phyloP scores from a whole-genome alignment of 1,284 basidiomycete genomes.

The Melampsora occidentalis region DNA sequence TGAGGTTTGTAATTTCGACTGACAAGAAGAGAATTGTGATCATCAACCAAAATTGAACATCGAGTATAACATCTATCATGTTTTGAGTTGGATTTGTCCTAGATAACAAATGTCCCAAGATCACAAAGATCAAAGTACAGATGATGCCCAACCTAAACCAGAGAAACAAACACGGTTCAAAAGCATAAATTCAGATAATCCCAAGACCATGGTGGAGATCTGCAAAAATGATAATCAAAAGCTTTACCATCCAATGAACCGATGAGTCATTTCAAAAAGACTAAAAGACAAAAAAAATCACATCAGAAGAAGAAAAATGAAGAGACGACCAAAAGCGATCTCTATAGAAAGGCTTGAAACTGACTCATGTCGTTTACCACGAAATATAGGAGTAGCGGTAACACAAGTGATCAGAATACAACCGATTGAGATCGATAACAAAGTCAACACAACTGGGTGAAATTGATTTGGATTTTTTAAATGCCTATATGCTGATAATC shows the following conservation, averaged over 20 bases:
- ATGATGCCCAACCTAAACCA: constrained; percentile 29
- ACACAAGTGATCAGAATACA: constrained; percentile 22
- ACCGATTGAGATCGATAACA: neutral
- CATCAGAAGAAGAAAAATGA: constrained; percentile 6
- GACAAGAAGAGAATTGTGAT: constrained; percentile 12
- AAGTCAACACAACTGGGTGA: neutral
- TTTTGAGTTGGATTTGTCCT: neutral
- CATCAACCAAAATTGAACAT: constrained; percentile 25
- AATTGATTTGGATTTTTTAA: neutral
- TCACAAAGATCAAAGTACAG: constrained; percentile 18
- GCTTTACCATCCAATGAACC: constrained; percentile 39
- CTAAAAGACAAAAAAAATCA: neutral
- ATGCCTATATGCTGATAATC: neutral
- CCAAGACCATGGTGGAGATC: neutral
- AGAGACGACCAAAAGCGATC: neutral
- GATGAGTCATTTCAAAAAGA: constrained; percentile 32
- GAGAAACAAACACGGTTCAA: neutral
- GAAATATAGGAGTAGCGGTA: constrained; percentile 12
- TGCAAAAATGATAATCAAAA: neutral
- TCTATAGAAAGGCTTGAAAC: neutral
- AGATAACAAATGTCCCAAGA: neutral
- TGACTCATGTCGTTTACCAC: constrained; percentile 22
- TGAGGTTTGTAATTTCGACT: neutral
- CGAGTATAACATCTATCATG: neutral
- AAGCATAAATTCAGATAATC: too few relatives aligned